Percentiles rank a stretch among this genome's conserved stretches.
These are phyloP conservation scores for Coelastrella sp. DNA, from an alignment of 139 green algal genomes.

Conservation along the genomic window DNA sequence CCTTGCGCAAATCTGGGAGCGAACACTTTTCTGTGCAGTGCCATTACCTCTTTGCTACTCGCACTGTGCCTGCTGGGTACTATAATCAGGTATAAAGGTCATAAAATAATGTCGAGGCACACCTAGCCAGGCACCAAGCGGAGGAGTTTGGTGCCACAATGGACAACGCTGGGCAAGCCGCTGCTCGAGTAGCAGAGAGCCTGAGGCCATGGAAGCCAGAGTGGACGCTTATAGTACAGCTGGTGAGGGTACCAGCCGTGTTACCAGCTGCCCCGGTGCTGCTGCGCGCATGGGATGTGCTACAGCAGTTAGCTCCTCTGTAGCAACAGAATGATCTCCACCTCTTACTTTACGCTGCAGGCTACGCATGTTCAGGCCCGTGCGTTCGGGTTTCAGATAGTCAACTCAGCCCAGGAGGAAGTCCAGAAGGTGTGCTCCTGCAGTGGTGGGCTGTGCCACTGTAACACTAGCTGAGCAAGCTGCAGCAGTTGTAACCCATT, in stretches of 20 bases:
- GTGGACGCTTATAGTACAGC: not conserved
- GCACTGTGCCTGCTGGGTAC: too few species aligned
- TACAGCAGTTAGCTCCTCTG: not conserved
- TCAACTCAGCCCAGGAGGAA: constrained; percentile 25
- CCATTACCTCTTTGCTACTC: too few species aligned
- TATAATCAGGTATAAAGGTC: too few species aligned
- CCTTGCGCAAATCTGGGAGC: too few species aligned
- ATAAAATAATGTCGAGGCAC: not conserved
- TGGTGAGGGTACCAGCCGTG: not conserved
- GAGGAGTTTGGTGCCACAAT: not conserved
- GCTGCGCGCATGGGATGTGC: not conserved
- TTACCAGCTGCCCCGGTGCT: not conserved
- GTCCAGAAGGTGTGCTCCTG: not conserved
- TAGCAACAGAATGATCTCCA: not conserved
- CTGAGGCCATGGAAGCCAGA: not conserved
- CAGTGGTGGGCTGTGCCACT: not conserved
- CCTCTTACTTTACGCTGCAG: not conserved
- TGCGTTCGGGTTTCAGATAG: constrained; percentile 29
- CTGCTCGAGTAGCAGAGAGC: not conserved
- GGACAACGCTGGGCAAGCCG: not conserved
- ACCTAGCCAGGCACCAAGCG: not conserved
- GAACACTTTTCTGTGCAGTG: too few species aligned
- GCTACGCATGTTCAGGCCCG: not conserved
- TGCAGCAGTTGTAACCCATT: too few species aligned
- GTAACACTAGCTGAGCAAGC: too few species aligned